Conservation (phyloP, 768 basidiomycete species). For the Tulasnella sp. region DNA sequence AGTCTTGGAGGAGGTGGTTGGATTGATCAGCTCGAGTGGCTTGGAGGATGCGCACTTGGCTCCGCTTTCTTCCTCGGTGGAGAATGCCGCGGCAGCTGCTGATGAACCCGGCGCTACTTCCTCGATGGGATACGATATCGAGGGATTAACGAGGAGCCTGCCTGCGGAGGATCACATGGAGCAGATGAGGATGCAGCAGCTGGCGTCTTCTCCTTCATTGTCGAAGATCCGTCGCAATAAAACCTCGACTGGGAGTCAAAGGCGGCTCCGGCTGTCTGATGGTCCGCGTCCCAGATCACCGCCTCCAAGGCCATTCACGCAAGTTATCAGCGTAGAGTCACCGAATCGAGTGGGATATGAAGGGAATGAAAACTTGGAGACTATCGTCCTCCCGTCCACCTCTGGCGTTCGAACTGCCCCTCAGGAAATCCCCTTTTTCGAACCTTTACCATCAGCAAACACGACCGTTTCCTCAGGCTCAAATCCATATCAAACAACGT, state of each 20-base stretch:
- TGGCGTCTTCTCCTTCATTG: background rate
- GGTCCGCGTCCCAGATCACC: slow-evolving; percentile 5
- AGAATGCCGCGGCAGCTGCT: background rate
- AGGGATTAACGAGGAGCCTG: slow-evolving; percentile 4
- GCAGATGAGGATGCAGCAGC: background rate
- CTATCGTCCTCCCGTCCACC: slow-evolving; percentile 9
- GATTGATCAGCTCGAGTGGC: slow-evolving; percentile 3
- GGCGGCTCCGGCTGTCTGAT: slow-evolving; percentile 12
- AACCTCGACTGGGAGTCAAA: background rate
- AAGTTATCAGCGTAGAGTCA: slow-evolving; percentile 12
- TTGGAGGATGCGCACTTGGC: background rate
- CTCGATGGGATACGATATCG: background rate
- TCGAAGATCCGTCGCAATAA: background rate
- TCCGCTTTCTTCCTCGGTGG: background rate
- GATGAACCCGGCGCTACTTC: background rate
- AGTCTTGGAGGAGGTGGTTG: slow-evolving; percentile 2
- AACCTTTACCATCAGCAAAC: background rate
- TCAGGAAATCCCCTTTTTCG: background rate
- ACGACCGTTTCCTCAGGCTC: background rate
- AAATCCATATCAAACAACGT: background rate
- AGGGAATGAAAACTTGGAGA: background rate
- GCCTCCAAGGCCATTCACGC: slow-evolving; percentile 8
- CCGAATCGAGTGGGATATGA: background rate
- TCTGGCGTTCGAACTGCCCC: slow-evolving; percentile 1
- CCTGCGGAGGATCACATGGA: slow-evolving; percentile 12